Evolutionary conservation across 495 filamentous ascomycete genomes (phyloP).

Genomic region (Lasiosphaeriaceae sp.): DNA sequence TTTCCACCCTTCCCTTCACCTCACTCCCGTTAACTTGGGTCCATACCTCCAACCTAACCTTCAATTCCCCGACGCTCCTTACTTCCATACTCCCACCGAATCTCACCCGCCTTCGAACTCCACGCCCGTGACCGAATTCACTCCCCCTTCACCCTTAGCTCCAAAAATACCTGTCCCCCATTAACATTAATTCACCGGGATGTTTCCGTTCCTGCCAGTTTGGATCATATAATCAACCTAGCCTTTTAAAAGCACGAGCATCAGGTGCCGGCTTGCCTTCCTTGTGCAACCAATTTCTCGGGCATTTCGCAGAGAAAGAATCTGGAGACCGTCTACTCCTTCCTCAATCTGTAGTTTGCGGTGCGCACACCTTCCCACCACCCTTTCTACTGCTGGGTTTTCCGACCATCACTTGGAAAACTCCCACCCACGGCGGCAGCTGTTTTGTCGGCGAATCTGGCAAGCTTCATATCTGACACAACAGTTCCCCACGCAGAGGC

Average conservation of each 20-base stretch:
- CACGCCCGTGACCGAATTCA: slow-evolving; percentile 5
- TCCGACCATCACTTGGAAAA: too few species aligned
- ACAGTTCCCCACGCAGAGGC: background rate
- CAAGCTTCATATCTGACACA: background rate
- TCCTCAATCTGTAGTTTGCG: background rate
- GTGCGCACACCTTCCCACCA: background rate
- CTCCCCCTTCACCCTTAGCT: background rate
- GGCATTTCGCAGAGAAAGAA: background rate
- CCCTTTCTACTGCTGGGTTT: background rate
- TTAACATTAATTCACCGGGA: background rate
- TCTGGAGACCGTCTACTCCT: background rate
- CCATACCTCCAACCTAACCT: slow-evolving; percentile 7
- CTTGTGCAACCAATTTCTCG: background rate
- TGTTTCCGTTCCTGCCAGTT: background rate
- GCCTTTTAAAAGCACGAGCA: background rate
- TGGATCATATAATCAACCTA: background rate
- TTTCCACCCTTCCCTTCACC: slow-evolving; percentile 17
- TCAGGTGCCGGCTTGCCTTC: background rate
- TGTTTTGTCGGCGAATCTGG: background rate
- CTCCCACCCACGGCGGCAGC: too few species aligned
- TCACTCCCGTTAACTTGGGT: slow-evolving; percentile 4
- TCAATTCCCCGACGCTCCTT: background rate
- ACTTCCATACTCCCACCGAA: background rate
- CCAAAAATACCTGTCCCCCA: background rate
- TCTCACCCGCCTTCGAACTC: slow-evolving; percentile 2